Conservation (phyloP, 2,329 filamentous ascomycete genomes). For the Diaporthe citri region DNA sequence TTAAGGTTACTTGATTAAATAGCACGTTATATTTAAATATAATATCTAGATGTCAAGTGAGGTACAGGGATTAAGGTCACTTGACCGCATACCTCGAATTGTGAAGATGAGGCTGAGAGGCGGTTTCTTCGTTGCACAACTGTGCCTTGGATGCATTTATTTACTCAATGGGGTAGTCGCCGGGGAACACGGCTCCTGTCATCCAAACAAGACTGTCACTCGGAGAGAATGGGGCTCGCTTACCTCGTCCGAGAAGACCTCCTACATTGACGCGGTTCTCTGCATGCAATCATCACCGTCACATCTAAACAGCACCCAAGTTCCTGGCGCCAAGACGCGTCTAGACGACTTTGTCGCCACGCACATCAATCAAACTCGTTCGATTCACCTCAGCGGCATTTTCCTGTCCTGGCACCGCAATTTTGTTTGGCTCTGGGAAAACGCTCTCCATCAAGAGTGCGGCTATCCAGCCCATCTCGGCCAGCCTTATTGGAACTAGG, state of each 20-base stretch:
- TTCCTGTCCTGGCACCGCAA: constrained; percentile 35
- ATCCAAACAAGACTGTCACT: not conserved
- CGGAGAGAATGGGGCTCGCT: constrained; percentile 10
- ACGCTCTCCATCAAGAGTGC: constrained; percentile 28
- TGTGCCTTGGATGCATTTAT: not conserved
- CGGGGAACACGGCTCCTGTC: not conserved
- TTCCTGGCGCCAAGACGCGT: constrained; percentile 36
- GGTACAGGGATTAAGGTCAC: too few species aligned
- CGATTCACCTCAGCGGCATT: constrained; percentile 30
- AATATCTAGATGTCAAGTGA: too few species aligned
- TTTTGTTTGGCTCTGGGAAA: constrained; percentile 15
- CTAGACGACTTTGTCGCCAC: constrained; percentile 50
- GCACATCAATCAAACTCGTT: constrained; percentile 39
- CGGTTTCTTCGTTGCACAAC: not conserved
- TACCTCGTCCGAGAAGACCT: not conserved
- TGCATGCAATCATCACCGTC: constrained; percentile 12
- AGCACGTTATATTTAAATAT: too few species aligned
- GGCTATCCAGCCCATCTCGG: constrained; percentile 42
- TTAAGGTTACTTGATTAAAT: too few species aligned
- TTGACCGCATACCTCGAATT: too few species aligned
- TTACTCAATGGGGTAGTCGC: not conserved
- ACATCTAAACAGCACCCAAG: not conserved
- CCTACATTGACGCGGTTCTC: constrained; percentile 5
- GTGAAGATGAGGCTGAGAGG: not conserved
- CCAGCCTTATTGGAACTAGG: constrained; percentile 60